Evolutionary conservation across 257 asterid genomes (phyloP).

Genomic region (Salvia hispanica): DNA sequence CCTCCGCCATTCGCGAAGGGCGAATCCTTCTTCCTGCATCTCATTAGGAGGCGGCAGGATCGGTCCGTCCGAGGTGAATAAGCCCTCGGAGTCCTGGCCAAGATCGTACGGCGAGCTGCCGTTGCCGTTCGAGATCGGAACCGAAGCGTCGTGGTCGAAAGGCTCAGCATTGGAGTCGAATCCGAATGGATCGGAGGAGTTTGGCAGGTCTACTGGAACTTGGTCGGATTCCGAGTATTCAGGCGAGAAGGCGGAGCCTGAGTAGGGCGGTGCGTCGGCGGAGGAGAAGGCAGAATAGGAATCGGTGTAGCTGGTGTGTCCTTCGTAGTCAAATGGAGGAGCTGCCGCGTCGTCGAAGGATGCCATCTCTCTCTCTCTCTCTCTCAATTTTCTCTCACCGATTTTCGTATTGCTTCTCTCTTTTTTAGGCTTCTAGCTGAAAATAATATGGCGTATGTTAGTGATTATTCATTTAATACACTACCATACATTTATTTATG

Average conservation of each 20-base stretch:
- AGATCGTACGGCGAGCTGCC: slow-evolving; percentile 53
- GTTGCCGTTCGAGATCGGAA: slow-evolving; percentile 75
- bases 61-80: slow-evolving; percentile 83
- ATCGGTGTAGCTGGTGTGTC: slow-evolving; percentile 54
- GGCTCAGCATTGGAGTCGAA: slow-evolving; percentile 52
- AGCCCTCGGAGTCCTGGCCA: slow-evolving; percentile 64
- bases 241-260: slow-evolving; percentile 41
- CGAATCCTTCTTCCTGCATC: slow-evolving; percentile 85
- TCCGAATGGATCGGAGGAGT: slow-evolving; percentile 82
- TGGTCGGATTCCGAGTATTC: slow-evolving; percentile 55
- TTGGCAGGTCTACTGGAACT: slow-evolving; percentile 56
- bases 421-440: neutral
- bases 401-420: slow-evolving; percentile 22
- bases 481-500: too few relatives aligned
- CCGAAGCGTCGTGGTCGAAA: slow-evolving; percentile 47
- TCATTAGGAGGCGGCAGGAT: slow-evolving; percentile 80
- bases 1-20: slow-evolving; percentile 95
- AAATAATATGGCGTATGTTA: slow-evolving; percentile 17
- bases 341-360: slow-evolving; percentile 67
- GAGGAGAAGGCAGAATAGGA: slow-evolving; percentile 54
- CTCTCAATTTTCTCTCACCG: slow-evolving; percentile 27
- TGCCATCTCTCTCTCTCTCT: slow-evolving; percentile 31
- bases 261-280: slow-evolving; percentile 64
- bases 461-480: neutral
- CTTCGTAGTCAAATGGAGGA: slow-evolving; percentile 62